These are phyloP conservation scores for Penicillium olsonii DNA, from an alignment of 2,329 filamentous ascomycete species.

Conservation along the genomic window DNA sequence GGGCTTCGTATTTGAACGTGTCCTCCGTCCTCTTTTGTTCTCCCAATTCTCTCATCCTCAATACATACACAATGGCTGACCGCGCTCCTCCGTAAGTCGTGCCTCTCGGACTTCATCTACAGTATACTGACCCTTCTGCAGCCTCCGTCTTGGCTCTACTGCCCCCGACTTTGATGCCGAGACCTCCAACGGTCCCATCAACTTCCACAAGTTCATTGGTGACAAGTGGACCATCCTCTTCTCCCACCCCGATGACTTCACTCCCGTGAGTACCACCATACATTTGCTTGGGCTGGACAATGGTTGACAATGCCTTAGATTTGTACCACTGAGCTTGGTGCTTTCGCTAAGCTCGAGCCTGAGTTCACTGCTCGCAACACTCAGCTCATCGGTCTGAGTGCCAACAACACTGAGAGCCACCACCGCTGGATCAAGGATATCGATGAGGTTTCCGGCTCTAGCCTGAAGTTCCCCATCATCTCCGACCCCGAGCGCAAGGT, in stretches of 20 bases:
- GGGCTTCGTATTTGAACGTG: constrained; percentile 18
- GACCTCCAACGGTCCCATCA: constrained; percentile 66
- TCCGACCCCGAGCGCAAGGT: constrained; percentile 78
- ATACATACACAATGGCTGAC: constrained; percentile 43
- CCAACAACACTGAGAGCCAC: constrained; percentile 81
- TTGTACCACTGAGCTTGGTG: constrained; percentile 93
- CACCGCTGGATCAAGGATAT: constrained; percentile 88
- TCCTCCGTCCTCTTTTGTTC: not conserved
- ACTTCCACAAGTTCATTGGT: constrained; percentile 73
- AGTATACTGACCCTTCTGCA: constrained; percentile 25
- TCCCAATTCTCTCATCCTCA: constrained; percentile 4
- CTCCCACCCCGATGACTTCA: constrained; percentile 78
- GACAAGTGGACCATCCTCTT: constrained; percentile 71
- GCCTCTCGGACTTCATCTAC: not conserved
- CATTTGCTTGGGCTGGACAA: not conserved
- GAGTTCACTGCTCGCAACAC: constrained; percentile 87
- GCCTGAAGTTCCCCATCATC: constrained; percentile 76
- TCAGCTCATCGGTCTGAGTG: constrained; percentile 85
- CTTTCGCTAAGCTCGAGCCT: constrained; percentile 85
- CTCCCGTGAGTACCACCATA: constrained; percentile 53
- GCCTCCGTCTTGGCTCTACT: constrained; percentile 65
- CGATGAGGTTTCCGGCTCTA: constrained; percentile 71
- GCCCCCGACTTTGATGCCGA: constrained; percentile 71
- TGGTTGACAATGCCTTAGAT: constrained; percentile 48
- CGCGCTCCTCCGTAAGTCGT: constrained; percentile 46